phyloP scores from a whole-genome alignment of 2,329 filamentous ascomycete genomes.

The Exophiala mesophila region DNA sequence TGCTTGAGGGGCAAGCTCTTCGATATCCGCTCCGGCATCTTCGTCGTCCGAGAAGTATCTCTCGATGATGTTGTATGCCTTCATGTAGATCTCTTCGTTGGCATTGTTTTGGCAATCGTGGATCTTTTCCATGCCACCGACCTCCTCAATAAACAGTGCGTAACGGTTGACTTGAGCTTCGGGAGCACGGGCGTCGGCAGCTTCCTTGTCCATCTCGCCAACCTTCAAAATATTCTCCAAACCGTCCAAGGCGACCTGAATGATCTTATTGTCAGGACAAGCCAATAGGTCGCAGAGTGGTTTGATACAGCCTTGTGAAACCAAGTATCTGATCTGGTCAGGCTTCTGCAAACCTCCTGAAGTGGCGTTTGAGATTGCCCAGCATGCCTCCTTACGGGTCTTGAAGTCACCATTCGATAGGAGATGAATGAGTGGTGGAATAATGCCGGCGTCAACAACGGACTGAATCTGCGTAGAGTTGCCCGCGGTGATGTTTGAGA shows the following conservation, averaged over 20 bases:
- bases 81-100: constrained; percentile 99
- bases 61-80: constrained; percentile 99
- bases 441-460: constrained; percentile 94
- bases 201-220: constrained; percentile 95
- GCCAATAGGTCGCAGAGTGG: constrained; percentile 90
- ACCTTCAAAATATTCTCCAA: constrained; percentile 99
- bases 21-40: constrained; percentile 70
- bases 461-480: constrained; percentile 97
- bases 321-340: constrained; percentile 94
- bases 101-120: constrained; percentile 99
- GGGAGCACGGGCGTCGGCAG: constrained; percentile 61
- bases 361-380: constrained; percentile 98
- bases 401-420: constrained; percentile 97
- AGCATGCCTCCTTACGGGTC: constrained; percentile 98
- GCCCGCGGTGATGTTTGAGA: constrained; percentile 96
- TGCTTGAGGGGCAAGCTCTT: constrained; percentile 69
- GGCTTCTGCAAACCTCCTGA: constrained; percentile 97
- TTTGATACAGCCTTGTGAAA: constrained; percentile 91
- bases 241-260: constrained; percentile 94
- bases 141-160: constrained; percentile 97
- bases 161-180: constrained; percentile 87
- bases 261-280: constrained; percentile 99
- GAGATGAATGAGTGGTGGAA: constrained; percentile 91
- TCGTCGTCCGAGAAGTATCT: constrained; percentile 99
- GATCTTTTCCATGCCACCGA: constrained; percentile 99